Evolutionary conservation across 768 basidiomycete species (phyloP).

Genomic region (Xanthoconium purpureum): DNA sequence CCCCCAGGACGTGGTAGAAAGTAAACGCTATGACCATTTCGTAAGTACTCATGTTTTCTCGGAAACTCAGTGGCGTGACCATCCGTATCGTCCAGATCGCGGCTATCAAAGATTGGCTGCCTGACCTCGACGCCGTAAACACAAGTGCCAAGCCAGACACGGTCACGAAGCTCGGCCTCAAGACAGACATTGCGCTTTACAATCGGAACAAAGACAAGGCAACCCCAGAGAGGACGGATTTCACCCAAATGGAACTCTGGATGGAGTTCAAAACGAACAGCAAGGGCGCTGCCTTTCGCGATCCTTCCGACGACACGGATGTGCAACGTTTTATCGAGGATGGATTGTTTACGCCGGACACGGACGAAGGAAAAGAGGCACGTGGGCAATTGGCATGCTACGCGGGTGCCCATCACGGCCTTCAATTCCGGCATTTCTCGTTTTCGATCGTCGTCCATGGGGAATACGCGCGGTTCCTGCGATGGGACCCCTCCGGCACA

Average conservation of each 20-base stretch:
- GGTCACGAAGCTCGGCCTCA: neutral
- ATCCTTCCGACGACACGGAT: neutral
- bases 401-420: conserved; percentile 16
- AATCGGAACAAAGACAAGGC: neutral
- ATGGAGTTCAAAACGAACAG: conserved; percentile 1
- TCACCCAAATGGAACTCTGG: conserved; percentile 2
- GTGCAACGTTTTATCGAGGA: neutral
- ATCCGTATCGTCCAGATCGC: neutral
- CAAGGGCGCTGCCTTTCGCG: neutral
- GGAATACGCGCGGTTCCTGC: conserved; percentile 27
- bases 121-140: neutral
- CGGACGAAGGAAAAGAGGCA: neutral
- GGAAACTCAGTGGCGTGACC: too few species aligned
- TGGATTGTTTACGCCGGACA: neutral
- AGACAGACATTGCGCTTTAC: neutral
- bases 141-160: neutral
- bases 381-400: conserved; percentile 29
- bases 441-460: conserved; percentile 32
- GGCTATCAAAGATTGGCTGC: neutral
- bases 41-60: neutral
- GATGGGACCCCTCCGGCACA: conserved; percentile 30
- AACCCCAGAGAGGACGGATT: neutral
- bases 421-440: conserved; percentile 31
- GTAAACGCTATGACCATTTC: neutral
- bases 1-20: neutral